phyloP scores from a whole-genome alignment of 2,329 filamentous ascomycete genomes.

The Diaporthe capsici region DNA sequence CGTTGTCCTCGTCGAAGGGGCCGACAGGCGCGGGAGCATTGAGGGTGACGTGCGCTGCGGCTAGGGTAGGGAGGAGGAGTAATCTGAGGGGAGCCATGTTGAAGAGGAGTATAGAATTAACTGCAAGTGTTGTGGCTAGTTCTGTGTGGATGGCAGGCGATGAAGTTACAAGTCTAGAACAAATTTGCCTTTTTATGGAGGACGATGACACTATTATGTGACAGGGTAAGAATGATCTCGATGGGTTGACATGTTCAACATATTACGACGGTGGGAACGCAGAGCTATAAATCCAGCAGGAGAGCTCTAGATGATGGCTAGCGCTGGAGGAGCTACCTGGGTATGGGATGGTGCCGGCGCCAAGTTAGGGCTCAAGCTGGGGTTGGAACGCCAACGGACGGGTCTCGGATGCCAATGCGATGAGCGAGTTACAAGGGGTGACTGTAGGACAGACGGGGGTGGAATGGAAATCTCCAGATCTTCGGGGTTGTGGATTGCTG shows the following conservation, averaged over 20 bases:
- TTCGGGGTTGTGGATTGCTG: background rate
- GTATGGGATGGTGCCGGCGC: slow-evolving; percentile 12
- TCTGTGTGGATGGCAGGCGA: background rate
- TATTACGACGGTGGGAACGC: background rate
- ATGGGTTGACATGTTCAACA: background rate
- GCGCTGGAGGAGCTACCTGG: slow-evolving; percentile 10
- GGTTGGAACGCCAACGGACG: slow-evolving; percentile 23
- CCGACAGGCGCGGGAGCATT: slow-evolving; percentile 62
- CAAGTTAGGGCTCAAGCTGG: slow-evolving; percentile 12
- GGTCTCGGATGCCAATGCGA: slow-evolving; percentile 20
- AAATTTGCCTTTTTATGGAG: background rate
- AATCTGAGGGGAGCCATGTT: slow-evolving; percentile 58
- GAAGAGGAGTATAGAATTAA: background rate
- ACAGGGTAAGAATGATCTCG: background rate
- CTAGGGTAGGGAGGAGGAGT: slow-evolving; percentile 54
- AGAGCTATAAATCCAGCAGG: background rate
- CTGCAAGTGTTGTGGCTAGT: background rate
- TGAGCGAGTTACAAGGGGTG: slow-evolving; percentile 13
- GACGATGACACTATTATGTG: background rate
- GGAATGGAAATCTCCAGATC: background rate
- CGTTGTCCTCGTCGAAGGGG: slow-evolving; percentile 61
- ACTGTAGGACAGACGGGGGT: background rate
- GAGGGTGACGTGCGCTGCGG: slow-evolving; percentile 69
- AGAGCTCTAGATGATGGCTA: background rate
- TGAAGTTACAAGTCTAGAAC: background rate